phyloP scores from a whole-genome alignment of 2,329 filamentous ascomycete genomes.

The Ascochyta koolunga region DNA sequence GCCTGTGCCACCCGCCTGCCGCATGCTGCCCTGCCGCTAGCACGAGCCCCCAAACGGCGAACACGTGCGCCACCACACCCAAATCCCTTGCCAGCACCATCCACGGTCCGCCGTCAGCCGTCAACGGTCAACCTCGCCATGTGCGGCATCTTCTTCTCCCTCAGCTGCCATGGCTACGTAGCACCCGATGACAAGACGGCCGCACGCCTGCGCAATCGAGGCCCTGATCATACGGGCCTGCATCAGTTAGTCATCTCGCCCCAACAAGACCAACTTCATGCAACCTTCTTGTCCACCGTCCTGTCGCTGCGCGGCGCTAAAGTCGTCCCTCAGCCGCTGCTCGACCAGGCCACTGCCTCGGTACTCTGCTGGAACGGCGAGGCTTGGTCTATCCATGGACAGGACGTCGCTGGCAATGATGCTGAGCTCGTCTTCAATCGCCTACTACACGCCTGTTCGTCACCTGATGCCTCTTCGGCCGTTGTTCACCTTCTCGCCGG shows the following conservation, averaged over 20 bases:
- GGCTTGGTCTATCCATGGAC: constrained; percentile 76
- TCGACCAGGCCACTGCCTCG: constrained; percentile 62
- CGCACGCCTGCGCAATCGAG: constrained; percentile 39
- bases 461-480: constrained; percentile 8
- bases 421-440: constrained; percentile 70
- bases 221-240: constrained; percentile 38
- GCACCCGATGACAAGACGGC: constrained; percentile 32
- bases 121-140: constrained; percentile 21
- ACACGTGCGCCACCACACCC: constrained; percentile 18
- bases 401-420: constrained; percentile 75
- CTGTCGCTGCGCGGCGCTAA: constrained; percentile 83
- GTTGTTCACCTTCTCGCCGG: constrained; percentile 33
- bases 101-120: too few species aligned
- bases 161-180: constrained; percentile 42
- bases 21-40: too few species aligned
- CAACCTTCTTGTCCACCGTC: constrained; percentile 81
- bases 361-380: constrained; percentile 97
- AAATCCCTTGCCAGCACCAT: constrained; percentile 16
- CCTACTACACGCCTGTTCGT: constrained; percentile 52
- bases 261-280: constrained; percentile 38
- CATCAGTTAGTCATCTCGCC: constrained; percentile 23
- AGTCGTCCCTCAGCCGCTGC: constrained; percentile 75
- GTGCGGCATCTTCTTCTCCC: constrained; percentile 60
- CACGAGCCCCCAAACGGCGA: too few species aligned
- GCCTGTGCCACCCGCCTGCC: constrained; percentile 27